phyloP scores from a whole-genome alignment of 2,329 filamentous ascomycete species.

The Zymoseptoria passerinii region DNA sequence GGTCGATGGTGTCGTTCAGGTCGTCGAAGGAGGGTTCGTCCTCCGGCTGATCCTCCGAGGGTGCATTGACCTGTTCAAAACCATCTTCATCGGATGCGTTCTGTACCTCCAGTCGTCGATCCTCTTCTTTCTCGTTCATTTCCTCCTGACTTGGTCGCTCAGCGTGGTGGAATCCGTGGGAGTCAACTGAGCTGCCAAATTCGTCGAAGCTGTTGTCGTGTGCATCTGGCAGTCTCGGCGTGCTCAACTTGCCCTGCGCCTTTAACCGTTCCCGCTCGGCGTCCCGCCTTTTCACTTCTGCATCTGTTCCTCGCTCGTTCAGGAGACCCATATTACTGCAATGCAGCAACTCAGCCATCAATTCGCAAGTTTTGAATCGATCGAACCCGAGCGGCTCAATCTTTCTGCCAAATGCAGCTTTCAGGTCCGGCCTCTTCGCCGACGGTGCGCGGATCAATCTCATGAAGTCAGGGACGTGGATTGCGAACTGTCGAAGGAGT shows the following conservation, averaged over 20 bases:
- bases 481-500: slow-evolving; percentile 77
- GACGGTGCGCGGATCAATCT: slow-evolving; percentile 71
- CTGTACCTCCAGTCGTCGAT: slow-evolving; percentile 65
- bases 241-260: slow-evolving; percentile 64
- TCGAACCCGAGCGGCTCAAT: slow-evolving; percentile 96
- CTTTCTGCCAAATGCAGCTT: slow-evolving; percentile 80
- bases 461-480: slow-evolving; percentile 92
- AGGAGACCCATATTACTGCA: slow-evolving; percentile 98
- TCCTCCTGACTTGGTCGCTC: slow-evolving; percentile 36
- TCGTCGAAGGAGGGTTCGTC: slow-evolving; percentile 62
- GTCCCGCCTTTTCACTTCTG: slow-evolving; percentile 73
- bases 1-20: slow-evolving; percentile 48
- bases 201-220: slow-evolving; percentile 38
- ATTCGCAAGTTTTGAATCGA: slow-evolving; percentile 95
- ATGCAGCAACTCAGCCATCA: slow-evolving; percentile 95
- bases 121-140: slow-evolving; percentile 50
- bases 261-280: slow-evolving; percentile 72
- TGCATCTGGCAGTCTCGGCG: slow-evolving; percentile 40
- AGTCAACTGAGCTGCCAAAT: slow-evolving; percentile 45
- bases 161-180: slow-evolving; percentile 45
- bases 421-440: slow-evolving; percentile 64
- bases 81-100: slow-evolving; percentile 83
- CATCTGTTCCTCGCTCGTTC: slow-evolving; percentile 84
- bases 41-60: slow-evolving; percentile 48
- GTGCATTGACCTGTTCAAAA: slow-evolving; percentile 75